Conservation (phyloP, 805 yeast species). For the Hemisphaericaspora nanyangensis region DNA sequence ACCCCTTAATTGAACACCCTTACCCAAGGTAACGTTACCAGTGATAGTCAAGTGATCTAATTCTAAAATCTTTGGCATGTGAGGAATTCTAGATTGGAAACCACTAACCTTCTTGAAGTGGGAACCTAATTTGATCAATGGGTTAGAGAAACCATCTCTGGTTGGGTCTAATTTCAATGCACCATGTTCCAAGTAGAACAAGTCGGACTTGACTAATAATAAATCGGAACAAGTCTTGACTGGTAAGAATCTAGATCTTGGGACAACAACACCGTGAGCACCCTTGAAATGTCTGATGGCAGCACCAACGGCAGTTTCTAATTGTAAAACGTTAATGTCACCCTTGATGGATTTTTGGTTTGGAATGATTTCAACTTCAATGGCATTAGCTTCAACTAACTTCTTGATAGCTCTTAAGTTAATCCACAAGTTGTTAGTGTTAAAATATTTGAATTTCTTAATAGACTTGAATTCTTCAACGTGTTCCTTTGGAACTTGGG, state of each 20-base stretch:
- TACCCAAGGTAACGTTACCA: conserved; percentile 91
- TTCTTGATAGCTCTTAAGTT: conserved; percentile 92
- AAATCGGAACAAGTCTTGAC: conserved; percentile 97
- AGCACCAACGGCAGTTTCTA: conserved; percentile 99
- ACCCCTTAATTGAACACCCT: conserved; percentile 87
- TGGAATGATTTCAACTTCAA: conserved; percentile 93
- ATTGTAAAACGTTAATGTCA: conserved; percentile 84
- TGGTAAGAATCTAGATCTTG: conserved; percentile 96
- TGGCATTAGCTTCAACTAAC: conserved; percentile 76
- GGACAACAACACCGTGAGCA: conserved; percentile 97
- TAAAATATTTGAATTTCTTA: conserved; percentile 96
- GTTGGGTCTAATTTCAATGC: conserved; percentile 77
- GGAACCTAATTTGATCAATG: conserved; percentile 92
- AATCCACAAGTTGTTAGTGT: conserved; percentile 97
- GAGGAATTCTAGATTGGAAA: conserved; percentile 85
- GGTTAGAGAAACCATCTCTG: conserved; percentile 88
- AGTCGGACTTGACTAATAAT: conserved; percentile 90
- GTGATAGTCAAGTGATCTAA: conserved; percentile 96
- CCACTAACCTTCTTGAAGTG: conserved; percentile 94
- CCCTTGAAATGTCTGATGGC: conserved; percentile 93
- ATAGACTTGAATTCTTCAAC: conserved; percentile 97
- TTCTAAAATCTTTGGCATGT: conserved; percentile 94
- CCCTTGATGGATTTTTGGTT: conserved; percentile 78
- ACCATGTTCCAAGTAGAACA: conserved; percentile 89
- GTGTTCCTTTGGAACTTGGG: conserved; percentile 98